phyloP scores from a whole-genome alignment of 441 rosid genomes.

The Eruca vesicaria region DNA sequence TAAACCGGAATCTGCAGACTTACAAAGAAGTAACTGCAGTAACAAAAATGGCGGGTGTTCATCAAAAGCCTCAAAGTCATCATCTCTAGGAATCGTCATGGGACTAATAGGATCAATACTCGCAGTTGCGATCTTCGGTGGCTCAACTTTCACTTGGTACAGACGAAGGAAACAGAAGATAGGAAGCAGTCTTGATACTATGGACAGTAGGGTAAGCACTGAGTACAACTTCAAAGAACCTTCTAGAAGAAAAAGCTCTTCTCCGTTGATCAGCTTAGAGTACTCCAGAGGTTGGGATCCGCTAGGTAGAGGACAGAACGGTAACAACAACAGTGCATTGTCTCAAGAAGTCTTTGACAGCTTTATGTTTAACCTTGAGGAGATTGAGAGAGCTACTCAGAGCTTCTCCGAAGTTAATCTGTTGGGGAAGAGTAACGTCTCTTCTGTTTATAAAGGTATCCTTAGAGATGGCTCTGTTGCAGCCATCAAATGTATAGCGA shows the following conservation, averaged over 20 bases:
- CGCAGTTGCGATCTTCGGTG: conserved; percentile 41
- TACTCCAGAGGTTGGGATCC: conserved; percentile 97
- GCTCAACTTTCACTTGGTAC: conserved; percentile 49
- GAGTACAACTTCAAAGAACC: conserved; percentile 74
- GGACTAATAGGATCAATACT: conserved; percentile 50
- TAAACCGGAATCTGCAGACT: conserved; percentile 63
- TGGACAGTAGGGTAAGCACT: conserved; percentile 65
- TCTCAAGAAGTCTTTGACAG: conserved; percentile 75
- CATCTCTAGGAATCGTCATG: conserved; percentile 42
- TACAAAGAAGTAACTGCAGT: conserved; percentile 45
- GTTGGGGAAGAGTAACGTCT: conserved; percentile 70
- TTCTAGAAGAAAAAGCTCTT: conserved; percentile 55
- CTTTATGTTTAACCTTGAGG: conserved; percentile 84
- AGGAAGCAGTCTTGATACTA: conserved; percentile 55
- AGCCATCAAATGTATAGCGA: conserved; percentile 64
- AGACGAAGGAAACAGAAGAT: conserved; percentile 79
- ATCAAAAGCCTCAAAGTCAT: conserved; percentile 41
- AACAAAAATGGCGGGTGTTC: conserved; percentile 47
- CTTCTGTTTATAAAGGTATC: conserved; percentile 71
- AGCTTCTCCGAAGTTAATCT: conserved; percentile 79
- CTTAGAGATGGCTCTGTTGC: conserved; percentile 81
- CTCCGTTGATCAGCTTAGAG: conserved; percentile 82
- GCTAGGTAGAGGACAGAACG: conserved; percentile 53
- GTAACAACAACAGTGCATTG: conserved; percentile 40
- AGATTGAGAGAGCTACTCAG: conserved; percentile 88